These are phyloP conservation scores for Edaphochlamys debaryana DNA, from an alignment of 139 green algal species.

Conservation along the genomic window DNA sequence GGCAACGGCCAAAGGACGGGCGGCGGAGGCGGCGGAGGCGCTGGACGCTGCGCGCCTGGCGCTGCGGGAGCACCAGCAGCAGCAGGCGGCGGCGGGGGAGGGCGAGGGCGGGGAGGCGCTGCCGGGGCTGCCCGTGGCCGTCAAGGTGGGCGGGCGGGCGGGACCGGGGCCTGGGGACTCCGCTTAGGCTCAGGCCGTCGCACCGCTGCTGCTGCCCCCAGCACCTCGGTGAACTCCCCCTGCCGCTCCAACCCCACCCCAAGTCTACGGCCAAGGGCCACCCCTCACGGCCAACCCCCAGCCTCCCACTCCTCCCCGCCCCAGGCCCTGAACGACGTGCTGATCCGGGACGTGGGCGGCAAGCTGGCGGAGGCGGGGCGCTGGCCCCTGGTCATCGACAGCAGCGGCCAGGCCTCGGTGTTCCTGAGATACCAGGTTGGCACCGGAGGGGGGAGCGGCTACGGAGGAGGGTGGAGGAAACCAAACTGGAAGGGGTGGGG, in stretches of 20 bases:
- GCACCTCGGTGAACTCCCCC: too few species aligned
- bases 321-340: conserved; percentile 67
- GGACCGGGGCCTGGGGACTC: too few species aligned
- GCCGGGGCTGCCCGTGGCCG: conserved; percentile 44
- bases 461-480: background rate
- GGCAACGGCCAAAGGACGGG: background rate
- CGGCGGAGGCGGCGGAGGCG: conserved; percentile 2
- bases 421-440: conserved; percentile 66
- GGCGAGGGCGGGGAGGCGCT: conserved; percentile 25
- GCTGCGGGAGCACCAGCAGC: conserved; percentile 44
- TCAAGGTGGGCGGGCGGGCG: conserved; percentile 40
- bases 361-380: conserved; percentile 37
- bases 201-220: too few species aligned
- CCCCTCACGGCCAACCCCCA: too few species aligned
- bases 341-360: conserved; percentile 64
- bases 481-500: background rate
- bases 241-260: too few species aligned
- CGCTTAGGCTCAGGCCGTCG: too few species aligned
- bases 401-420: conserved; percentile 54
- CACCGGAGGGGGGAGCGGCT: background rate
- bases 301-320: background rate
- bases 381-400: conserved; percentile 66
- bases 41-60: conserved; percentile 33
- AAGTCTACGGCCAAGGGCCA: too few species aligned
- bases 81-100: conserved; percentile 11